Percentiles rank a stretch among this genome's conserved stretches.
Evolutionary conservation across 164 flowering plant species (phyloP).

Genomic region (Stephania japonica): DNA sequence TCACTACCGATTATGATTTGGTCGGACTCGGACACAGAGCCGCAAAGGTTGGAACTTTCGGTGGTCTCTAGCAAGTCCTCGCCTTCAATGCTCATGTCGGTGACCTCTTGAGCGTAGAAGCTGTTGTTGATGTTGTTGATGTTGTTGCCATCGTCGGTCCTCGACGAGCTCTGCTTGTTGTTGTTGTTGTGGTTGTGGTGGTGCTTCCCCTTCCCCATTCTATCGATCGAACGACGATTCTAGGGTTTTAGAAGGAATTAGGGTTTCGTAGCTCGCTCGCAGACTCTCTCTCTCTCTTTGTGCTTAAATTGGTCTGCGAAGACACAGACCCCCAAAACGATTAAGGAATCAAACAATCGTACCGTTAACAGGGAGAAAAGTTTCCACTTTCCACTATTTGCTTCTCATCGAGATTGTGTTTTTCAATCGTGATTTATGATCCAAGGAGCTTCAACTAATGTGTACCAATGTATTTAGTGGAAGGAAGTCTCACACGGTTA

Average conservation of each 20-base stretch:
- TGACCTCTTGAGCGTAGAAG: slow-evolving; percentile 17
- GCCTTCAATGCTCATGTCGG: slow-evolving; percentile 26
- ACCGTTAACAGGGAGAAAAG: no score
- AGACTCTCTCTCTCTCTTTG: no score
- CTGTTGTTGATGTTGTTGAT: no score
- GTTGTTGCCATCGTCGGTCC: slow-evolving; percentile 1
- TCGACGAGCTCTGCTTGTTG: slow-evolving; percentile 21
- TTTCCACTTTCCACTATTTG: no score
- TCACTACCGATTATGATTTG: slow-evolving; percentile 36
- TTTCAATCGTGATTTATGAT: no score
- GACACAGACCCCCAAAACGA: no score
- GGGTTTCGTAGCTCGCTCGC: slow-evolving; percentile 20
- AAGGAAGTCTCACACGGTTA: no score
- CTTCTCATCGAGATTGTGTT: no score
- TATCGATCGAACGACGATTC: neutral
- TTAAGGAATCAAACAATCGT: no score
- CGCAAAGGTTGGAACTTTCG: slow-evolving; percentile 38
- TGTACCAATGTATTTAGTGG: no score
- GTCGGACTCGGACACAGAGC: slow-evolving; percentile 30
- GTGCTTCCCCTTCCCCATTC: slow-evolving; percentile 37
- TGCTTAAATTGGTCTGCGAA: no score
- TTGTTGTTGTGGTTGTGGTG: slow-evolving; percentile 14
- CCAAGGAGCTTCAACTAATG: no score
- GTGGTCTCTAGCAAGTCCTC: slow-evolving; percentile 23
- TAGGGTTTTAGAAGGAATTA: slow-evolving; percentile 6